Evolutionary conservation across 805 yeast species (phyloP).

Genomic region (Starmerella riodocensis): DNA sequence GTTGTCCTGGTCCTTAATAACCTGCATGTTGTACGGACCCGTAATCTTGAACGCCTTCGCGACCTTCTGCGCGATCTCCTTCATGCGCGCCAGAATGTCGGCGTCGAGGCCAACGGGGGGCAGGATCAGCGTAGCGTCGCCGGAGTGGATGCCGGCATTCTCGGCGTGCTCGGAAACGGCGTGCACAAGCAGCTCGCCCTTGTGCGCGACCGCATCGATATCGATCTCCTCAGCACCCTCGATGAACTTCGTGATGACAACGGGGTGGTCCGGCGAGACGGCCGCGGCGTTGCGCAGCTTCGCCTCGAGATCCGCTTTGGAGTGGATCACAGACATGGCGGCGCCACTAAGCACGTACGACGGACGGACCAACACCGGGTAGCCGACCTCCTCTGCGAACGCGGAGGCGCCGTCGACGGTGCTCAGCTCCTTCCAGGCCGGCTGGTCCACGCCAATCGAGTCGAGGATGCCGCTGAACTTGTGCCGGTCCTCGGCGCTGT

Average conservation of each 20-base stretch:
- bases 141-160: slow-evolving; percentile 97
- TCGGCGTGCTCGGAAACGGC: slow-evolving; percentile 97
- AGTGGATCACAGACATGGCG: slow-evolving; percentile 88
- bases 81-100: slow-evolving; percentile 54
- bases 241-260: slow-evolving; percentile 89
- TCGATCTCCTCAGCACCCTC: slow-evolving; percentile 95
- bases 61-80: slow-evolving; percentile 83
- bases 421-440: slow-evolving; percentile 92
- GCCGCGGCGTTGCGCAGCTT: slow-evolving; percentile 80
- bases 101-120: slow-evolving; percentile 78
- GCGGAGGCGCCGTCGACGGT: slow-evolving; percentile 71
- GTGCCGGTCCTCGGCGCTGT: slow-evolving; percentile 96
- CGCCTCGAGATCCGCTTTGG: slow-evolving; percentile 62
- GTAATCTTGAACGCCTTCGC: slow-evolving; percentile 90
- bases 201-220: slow-evolving; percentile 87
- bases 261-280: slow-evolving; percentile 93
- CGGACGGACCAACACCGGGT: slow-evolving; percentile 95
- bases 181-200: slow-evolving; percentile 82
- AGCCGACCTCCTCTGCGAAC: slow-evolving; percentile 77
- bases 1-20: slow-evolving; percentile 87
- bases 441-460: slow-evolving; percentile 88
- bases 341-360: slow-evolving; percentile 96
- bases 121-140: slow-evolving; percentile 89
- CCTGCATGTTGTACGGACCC: slow-evolving; percentile 98
- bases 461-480: slow-evolving; percentile 91